Percentiles rank a stretch among this genome's conserved stretches.
Conservation (phyloP, 1,139 yeast genomes). For the Geotrichum europaeum region DNA sequence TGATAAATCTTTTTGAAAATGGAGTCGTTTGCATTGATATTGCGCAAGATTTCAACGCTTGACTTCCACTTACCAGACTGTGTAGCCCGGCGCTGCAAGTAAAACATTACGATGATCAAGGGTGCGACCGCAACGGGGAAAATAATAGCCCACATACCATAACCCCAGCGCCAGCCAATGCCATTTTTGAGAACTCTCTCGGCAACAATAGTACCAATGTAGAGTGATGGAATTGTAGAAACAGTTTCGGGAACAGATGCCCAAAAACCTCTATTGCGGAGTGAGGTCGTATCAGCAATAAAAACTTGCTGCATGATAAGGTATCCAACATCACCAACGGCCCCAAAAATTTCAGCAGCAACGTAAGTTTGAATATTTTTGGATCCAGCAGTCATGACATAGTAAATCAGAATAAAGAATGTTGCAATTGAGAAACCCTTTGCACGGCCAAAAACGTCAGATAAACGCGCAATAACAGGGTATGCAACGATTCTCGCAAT, state of each 20-base stretch:
- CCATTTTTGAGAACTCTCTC: constrained; percentile 15
- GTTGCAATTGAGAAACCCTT: constrained; percentile 37
- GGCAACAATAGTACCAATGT: constrained; percentile 20
- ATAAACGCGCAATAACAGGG: constrained; percentile 38
- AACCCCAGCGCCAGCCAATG: constrained; percentile 54
- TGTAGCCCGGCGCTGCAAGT: constrained; percentile 14
- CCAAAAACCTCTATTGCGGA: constrained; percentile 35
- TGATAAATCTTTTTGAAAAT: constrained; percentile 3
- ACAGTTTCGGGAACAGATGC: constrained; percentile 8
- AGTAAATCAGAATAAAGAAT: constrained; percentile 30
- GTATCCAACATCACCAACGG: constrained; percentile 36
- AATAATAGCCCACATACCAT: constrained; percentile 71
- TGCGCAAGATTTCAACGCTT: background rate
- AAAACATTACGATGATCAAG: constrained; percentile 28
- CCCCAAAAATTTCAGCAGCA: constrained; percentile 34
- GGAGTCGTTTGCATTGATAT: background rate
- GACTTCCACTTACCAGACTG: constrained; percentile 1
- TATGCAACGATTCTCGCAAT: constrained; percentile 38
- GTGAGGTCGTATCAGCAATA: constrained; percentile 37
- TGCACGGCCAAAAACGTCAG: constrained; percentile 39
- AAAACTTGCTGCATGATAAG: constrained; percentile 36
- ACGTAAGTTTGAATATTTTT: constrained; percentile 32
- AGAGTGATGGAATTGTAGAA: constrained; percentile 6
- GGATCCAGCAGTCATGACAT: constrained; percentile 33
- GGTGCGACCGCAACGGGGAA: constrained; percentile 59